phyloP scores from a whole-genome alignment of 2,329 filamentous ascomycete genomes.

The Thermothelomyces thermophilus region DNA sequence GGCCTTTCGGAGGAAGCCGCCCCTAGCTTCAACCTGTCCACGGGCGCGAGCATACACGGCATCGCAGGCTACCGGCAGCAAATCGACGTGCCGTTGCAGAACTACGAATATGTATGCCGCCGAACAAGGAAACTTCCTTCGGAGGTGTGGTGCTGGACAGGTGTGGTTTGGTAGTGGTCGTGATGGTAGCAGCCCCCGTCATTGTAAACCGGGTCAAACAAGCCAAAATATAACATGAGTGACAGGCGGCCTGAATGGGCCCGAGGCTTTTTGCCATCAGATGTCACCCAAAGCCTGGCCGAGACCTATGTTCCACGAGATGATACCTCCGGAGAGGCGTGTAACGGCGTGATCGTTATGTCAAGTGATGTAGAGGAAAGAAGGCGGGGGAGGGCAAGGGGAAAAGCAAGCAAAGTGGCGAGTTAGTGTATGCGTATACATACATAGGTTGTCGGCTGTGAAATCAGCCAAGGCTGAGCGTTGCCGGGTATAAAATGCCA shows the following conservation, averaged over 20 bases:
- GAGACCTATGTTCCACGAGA: not conserved
- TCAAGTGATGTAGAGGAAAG: conserved; percentile 2
- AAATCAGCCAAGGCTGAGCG: too few relatives aligned
- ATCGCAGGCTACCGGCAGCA: conserved; percentile 15
- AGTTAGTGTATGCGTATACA: too few relatives aligned
- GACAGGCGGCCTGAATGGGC: too few relatives aligned
- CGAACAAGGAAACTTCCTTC: conserved; percentile 17
- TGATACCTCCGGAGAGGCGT: too few relatives aligned
- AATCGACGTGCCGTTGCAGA: conserved; percentile 13
- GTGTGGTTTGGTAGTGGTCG: not conserved
- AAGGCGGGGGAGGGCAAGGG: too few relatives aligned
- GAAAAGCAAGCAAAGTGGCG: too few relatives aligned
- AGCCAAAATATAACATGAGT: too few relatives aligned
- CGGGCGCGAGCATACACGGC: not conserved
- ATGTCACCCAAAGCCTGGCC: not conserved
- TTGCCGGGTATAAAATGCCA: too few relatives aligned
- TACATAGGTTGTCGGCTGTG: too few relatives aligned
- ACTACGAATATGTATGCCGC: conserved; percentile 19
- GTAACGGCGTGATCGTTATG: conserved; percentile 1
- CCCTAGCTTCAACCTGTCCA: not conserved
- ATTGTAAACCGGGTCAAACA: too few relatives aligned
- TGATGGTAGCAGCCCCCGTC: not conserved
- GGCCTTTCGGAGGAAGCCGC: not conserved
- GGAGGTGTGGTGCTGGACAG: conserved; percentile 7
- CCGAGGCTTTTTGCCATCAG: too few relatives aligned